Conservation (phyloP, 179 eudicot species). For the Silene vulgaris region DNA sequence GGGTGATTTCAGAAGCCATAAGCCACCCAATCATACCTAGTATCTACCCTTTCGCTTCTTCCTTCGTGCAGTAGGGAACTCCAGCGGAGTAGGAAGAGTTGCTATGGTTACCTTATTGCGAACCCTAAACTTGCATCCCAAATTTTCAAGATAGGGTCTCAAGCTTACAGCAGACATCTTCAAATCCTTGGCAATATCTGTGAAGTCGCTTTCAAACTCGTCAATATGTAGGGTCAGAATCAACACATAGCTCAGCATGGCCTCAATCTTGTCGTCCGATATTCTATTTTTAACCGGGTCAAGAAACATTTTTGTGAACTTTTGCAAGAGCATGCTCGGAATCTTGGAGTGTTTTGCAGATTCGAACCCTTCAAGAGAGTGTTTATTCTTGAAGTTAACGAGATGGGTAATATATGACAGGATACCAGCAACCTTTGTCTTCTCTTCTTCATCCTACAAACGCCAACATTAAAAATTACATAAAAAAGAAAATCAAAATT, state of each 20-base stretch:
- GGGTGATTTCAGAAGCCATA: background rate
- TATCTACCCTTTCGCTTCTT: slow-evolving; percentile 35
- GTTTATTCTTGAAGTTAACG: slow-evolving; percentile 59
- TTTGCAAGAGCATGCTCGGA: slow-evolving; percentile 61
- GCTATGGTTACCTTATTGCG: slow-evolving; percentile 31
- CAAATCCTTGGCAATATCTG: slow-evolving; percentile 75
- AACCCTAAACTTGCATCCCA: slow-evolving; percentile 66
- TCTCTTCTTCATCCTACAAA: slow-evolving; percentile 57
- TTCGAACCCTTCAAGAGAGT: slow-evolving; percentile 40
- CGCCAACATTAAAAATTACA: background rate
- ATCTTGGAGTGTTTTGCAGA: slow-evolving; percentile 50
- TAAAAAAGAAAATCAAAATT: background rate
- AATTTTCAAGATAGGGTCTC: slow-evolving; percentile 43
- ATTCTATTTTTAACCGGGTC: slow-evolving; percentile 40
- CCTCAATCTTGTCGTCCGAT: slow-evolving; percentile 51
- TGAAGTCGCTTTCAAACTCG: slow-evolving; percentile 48
- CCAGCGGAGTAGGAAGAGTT: slow-evolving; percentile 65
- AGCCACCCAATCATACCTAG: background rate
- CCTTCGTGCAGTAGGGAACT: slow-evolving; percentile 35
- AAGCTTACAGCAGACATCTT: slow-evolving; percentile 39
- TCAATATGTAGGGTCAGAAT: slow-evolving; percentile 70
- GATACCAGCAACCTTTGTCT: slow-evolving; percentile 50
- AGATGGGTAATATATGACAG: slow-evolving; percentile 74
- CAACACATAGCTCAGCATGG: slow-evolving; percentile 64
- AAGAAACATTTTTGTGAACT: slow-evolving; percentile 56